Conservation (phyloP, 2,329 filamentous ascomycete genomes). For the Aureobasidium sp. region DNA sequence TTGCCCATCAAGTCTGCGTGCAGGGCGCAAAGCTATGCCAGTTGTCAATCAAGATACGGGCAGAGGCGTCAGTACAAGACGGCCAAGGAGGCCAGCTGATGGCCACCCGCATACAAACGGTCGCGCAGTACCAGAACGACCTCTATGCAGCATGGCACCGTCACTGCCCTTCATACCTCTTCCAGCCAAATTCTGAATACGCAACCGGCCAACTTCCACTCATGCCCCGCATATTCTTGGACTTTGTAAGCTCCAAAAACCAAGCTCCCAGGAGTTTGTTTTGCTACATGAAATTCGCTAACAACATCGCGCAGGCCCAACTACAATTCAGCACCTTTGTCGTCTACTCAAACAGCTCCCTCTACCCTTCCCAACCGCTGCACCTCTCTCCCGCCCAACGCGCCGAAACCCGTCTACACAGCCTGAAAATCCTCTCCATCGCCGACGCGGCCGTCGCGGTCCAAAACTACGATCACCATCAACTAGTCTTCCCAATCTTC, state of each 20-base stretch:
- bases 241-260: slow-evolving; percentile 41
- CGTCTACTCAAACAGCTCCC: slow-evolving; percentile 48
- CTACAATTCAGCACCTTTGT: slow-evolving; percentile 26
- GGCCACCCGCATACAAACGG: slow-evolving; percentile 22
- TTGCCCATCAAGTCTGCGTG: slow-evolving; percentile 41
- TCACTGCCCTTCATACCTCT: slow-evolving; percentile 25
- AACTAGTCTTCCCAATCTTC: slow-evolving; percentile 48
- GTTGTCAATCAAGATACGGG: slow-evolving; percentile 36
- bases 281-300: no score
- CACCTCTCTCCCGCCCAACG: slow-evolving; percentile 34
- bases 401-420: slow-evolving; percentile 40
- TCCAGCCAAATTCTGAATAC: slow-evolving; percentile 18
- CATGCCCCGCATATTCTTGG: slow-evolving; percentile 29
- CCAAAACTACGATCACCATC: slow-evolving; percentile 37
- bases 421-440: slow-evolving; percentile 40
- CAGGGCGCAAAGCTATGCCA: slow-evolving; percentile 41
- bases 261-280: no score
- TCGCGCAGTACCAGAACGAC: slow-evolving; percentile 25
- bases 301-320: slow-evolving; percentile 1
- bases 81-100: slow-evolving; percentile 9
- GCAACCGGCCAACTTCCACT: slow-evolving; percentile 28
- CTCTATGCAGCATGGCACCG: slow-evolving; percentile 26
- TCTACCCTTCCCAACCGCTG: slow-evolving; percentile 47
- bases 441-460: slow-evolving; percentile 35
- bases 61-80: slow-evolving; percentile 25